Evolutionary conservation across 257 asterid genomes (phyloP).

Genomic region (Knoxia roxburghii): DNA sequence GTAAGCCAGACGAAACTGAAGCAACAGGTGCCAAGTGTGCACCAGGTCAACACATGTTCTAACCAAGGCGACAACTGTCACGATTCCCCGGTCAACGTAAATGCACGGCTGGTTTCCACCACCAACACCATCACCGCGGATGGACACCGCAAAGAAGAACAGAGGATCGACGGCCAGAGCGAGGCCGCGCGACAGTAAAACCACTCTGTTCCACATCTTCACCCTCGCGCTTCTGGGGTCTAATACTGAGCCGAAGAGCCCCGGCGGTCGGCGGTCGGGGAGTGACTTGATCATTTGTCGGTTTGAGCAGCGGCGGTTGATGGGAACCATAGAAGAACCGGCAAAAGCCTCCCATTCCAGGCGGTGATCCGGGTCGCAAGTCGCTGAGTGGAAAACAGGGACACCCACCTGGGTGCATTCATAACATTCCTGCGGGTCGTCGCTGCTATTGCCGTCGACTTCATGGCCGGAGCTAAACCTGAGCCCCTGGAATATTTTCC

Average conservation of each 20-base stretch:
- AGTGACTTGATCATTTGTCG: neutral
- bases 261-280: neutral
- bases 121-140: constrained; percentile 50
- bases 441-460: neutral
- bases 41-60: constrained; percentile 90
- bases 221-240: constrained; percentile 93
- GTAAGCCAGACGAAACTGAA: constrained; percentile 86
- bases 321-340: constrained; percentile 75
- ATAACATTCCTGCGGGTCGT: constrained; percentile 3
- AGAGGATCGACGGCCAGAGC: constrained; percentile 89
- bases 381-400: constrained; percentile 15
- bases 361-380: constrained; percentile 30
- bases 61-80: constrained; percentile 51
- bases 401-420: constrained; percentile 19
- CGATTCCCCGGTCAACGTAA: constrained; percentile 61
- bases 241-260: constrained; percentile 40
- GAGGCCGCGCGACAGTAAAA: constrained; percentile 83
- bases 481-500: neutral
- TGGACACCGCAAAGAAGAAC: constrained; percentile 73
- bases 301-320: constrained; percentile 22
- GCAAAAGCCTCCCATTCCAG: constrained; percentile 94
- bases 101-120: constrained; percentile 66
- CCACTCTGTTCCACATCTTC: constrained; percentile 82
- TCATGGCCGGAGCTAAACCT: neutral
- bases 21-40: constrained; percentile 64